Conservation (phyloP, 2,329 filamentous ascomycete genomes). For the Xylariaceae sp. region DNA sequence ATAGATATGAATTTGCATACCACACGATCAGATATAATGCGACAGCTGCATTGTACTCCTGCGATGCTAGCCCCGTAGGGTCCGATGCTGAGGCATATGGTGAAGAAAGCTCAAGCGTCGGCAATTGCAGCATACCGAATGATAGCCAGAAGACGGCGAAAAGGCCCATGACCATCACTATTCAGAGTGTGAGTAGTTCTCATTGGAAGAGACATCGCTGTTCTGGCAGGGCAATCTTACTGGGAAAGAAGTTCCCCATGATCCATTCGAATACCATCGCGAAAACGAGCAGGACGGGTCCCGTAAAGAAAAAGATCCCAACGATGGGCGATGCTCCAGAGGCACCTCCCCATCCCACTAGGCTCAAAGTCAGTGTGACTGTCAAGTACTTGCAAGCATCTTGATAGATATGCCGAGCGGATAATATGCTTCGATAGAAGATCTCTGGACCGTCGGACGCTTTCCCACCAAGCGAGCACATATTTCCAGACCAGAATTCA, state of each 20-base stretch:
- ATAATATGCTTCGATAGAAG: too few relatives aligned
- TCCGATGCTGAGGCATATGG: constrained; percentile 39
- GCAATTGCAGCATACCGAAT: constrained; percentile 47
- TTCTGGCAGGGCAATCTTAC: too few relatives aligned
- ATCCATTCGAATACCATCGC: constrained; percentile 50
- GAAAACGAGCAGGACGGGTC: constrained; percentile 42
- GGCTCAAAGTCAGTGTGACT: too few relatives aligned
- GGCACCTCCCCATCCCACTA: constrained; percentile 33
- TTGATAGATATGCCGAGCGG: too few relatives aligned
- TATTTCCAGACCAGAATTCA: too few relatives aligned
- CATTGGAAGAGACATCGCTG: too few relatives aligned
- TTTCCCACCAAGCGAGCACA: too few relatives aligned
- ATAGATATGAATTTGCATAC: constrained; percentile 11
- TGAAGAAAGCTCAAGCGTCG: constrained; percentile 40
- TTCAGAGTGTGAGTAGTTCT: too few relatives aligned
- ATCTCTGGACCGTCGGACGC: too few relatives aligned
- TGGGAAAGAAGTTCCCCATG: constrained; percentile 46
- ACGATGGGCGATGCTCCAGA: constrained; percentile 28
- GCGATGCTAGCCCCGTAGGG: constrained; percentile 36
- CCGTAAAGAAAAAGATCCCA: constrained; percentile 36
- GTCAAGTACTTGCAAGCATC: too few relatives aligned
- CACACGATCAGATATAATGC: constrained; percentile 47
- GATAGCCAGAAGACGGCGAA: constrained; percentile 47
- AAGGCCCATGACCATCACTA: constrained; percentile 28
- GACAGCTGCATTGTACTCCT: constrained; percentile 44